A percentile compares a stretch with the other conserved stretches of the same genome.
Evolutionary conservation across 2,329 filamentous ascomycete genomes (phyloP).

Genomic region (Penicillium sp.): DNA sequence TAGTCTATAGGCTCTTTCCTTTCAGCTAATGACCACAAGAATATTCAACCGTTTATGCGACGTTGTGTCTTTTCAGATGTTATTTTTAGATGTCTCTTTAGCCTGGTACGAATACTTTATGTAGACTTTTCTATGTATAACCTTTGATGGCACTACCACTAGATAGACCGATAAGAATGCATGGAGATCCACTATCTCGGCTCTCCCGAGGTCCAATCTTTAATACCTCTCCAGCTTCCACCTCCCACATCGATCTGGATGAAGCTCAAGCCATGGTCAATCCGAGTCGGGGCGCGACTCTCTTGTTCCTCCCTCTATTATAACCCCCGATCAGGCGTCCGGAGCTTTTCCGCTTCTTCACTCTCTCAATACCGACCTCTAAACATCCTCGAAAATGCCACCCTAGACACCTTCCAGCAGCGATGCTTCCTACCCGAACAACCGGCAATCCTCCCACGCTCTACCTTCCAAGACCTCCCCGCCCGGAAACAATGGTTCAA

Average conservation of each 20-base stretch:
- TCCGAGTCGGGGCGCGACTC: constrained; percentile 13
- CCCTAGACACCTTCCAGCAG: constrained; percentile 52
- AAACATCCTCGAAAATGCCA: constrained; percentile 33
- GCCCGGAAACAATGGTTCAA: constrained; percentile 62
- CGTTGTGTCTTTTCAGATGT: too few species aligned
- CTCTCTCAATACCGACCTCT: constrained; percentile 25
- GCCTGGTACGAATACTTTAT: too few species aligned
- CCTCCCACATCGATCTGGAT: constrained; percentile 23
- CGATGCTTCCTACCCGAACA: constrained; percentile 53
- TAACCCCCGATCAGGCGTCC: not conserved
- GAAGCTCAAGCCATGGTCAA: constrained; percentile 29
- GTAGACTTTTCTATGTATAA: too few species aligned
- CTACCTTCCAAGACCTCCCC: constrained; percentile 49
- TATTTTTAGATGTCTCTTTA: too few species aligned
- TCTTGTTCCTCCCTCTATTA: not conserved
- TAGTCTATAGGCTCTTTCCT: too few species aligned
- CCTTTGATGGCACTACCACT: too few species aligned
- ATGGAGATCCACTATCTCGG: not conserved
- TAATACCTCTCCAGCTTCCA: not conserved
- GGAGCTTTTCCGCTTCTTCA: constrained; percentile 11
- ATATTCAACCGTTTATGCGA: too few species aligned
- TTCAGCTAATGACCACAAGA: too few species aligned
- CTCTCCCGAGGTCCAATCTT: not conserved
- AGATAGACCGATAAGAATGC: too few species aligned
- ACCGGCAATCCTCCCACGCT: constrained; percentile 54